Conservation (phyloP, 1,284 basidiomycete species). For the Leccinum solheimii region DNA sequence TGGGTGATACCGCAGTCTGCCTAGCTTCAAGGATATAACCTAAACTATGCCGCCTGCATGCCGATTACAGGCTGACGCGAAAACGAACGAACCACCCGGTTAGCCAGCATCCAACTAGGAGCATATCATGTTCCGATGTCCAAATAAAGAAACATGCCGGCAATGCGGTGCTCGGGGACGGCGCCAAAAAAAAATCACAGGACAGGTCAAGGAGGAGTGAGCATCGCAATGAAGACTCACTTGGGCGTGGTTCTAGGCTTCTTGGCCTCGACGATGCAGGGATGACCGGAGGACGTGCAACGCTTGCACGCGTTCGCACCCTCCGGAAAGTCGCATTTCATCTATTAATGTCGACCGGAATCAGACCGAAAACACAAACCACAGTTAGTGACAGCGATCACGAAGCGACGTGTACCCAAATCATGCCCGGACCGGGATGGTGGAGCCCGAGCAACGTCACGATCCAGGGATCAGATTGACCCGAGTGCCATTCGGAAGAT, state of each 20-base stretch:
- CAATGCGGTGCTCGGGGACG: conserved; percentile 24
- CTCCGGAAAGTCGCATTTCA: conserved; percentile 77
- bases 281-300: conserved; percentile 65
- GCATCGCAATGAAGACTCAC: conserved; percentile 49
- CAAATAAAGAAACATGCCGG: conserved; percentile 27
- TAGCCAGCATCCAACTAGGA: conserved; percentile 10
- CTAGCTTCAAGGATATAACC: conserved; percentile 15
- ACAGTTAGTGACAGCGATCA: conserved; percentile 9
- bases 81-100: conserved; percentile 11
- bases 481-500: conserved; percentile 12
- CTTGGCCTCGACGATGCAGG: conserved; percentile 77
- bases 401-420: background rate
- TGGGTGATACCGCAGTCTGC: conserved; percentile 8
- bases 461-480: conserved; percentile 7
- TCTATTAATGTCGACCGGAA: conserved; percentile 43
- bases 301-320: conserved; percentile 70
- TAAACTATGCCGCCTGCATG: conserved; percentile 8
- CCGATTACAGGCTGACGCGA: conserved; percentile 14
- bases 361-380: conserved; percentile 11
- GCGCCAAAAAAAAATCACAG: background rate
- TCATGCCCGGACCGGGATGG: background rate
- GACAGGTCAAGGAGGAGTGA: background rate
- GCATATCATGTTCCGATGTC: conserved; percentile 16
- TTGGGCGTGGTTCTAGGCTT: conserved; percentile 75
- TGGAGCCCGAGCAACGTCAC: conserved; percentile 6